Conservation (phyloP, 805 yeast species). For the Priceomyces medius region DNA sequence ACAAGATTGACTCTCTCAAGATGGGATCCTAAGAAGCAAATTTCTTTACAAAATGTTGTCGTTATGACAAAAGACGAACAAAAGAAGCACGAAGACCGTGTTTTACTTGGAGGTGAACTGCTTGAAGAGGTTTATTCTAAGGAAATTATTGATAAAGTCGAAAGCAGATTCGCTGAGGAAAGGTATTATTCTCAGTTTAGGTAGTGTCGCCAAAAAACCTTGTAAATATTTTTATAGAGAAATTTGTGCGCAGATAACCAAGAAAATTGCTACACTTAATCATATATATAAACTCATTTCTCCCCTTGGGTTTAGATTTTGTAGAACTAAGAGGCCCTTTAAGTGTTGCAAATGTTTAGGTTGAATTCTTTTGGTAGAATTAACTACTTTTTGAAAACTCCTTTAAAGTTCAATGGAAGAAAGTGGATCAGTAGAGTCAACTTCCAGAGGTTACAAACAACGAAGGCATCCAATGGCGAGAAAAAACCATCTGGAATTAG, state of each 20-base stretch:
- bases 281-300: too few relatives aligned
- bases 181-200: constrained; percentile 62
- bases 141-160: constrained; percentile 56
- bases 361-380: constrained; percentile 12
- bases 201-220: constrained; percentile 12
- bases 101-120: constrained; percentile 65
- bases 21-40: constrained; percentile 74
- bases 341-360: constrained; percentile 10
- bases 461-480: constrained; percentile 9
- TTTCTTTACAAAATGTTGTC: constrained; percentile 76
- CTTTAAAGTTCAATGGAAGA: background rate
- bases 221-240: too few relatives aligned
- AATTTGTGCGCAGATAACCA: background rate
- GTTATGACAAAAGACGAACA: constrained; percentile 89
- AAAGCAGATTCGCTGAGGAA: constrained; percentile 72
- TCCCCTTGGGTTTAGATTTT: too few relatives aligned
- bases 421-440: constrained; percentile 2
- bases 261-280: too few relatives aligned
- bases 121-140: constrained; percentile 62
- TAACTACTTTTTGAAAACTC: background rate
- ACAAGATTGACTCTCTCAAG: constrained; percentile 76
- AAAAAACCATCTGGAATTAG: constrained; percentile 50
- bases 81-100: constrained; percentile 69
- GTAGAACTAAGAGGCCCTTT: background rate
- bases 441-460: constrained; percentile 18